Evolutionary conservation across 208 protist genomes (phyloP), one percentile per base, ranked within the genome.

Genomic region (Crithidia mellificae): DNA sequence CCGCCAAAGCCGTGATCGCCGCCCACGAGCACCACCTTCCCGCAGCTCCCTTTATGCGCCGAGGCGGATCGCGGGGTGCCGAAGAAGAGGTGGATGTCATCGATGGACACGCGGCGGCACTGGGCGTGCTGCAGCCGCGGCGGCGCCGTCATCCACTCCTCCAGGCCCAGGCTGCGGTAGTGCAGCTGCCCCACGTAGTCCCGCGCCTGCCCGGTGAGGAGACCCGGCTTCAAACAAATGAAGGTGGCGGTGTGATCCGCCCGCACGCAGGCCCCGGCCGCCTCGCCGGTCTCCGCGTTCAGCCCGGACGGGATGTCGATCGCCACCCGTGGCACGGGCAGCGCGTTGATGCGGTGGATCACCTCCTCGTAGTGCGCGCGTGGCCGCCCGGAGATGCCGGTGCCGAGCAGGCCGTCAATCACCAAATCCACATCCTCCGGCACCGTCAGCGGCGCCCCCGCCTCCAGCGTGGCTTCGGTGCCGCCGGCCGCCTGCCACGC

Each of bases 231-330:
- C n/a, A 93, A 30, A 29, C 71, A 81, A 43, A 95, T 91, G 63
- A 93, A 93, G 6, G 87, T 90, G 17, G 85, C 72, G 0, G 90
- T 95, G 77, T 88, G 81, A 27, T 90, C 75, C 0, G 90, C 90
- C 27, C 32, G 50, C 53, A 95, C 63, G 69, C 90, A 95, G 27
- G 50, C 63, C 7, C 85, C 90, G 3, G 78, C 70, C 2, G 73
- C 79, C 55, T 46, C 71, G 1, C 90, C 90, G 0, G 90, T 93
- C 58, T 91, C 85, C 1, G 87, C 87, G 66, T 95, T 84, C n/a
- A 95, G 77, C 2, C 90, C 90, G 19, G 87, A 92, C 8, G 90
- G 90, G 49, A 95, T 85, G 62, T 95, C 90, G 65, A 95, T 92
- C 12, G 90, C 74, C 39, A 95, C 78, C 19, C 87, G 80, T 3